Evolutionary conservation across 768 basidiomycete genomes (phyloP), one percentile per base, ranked within the genome.

Genomic region (Asterophora parasitica): DNA sequence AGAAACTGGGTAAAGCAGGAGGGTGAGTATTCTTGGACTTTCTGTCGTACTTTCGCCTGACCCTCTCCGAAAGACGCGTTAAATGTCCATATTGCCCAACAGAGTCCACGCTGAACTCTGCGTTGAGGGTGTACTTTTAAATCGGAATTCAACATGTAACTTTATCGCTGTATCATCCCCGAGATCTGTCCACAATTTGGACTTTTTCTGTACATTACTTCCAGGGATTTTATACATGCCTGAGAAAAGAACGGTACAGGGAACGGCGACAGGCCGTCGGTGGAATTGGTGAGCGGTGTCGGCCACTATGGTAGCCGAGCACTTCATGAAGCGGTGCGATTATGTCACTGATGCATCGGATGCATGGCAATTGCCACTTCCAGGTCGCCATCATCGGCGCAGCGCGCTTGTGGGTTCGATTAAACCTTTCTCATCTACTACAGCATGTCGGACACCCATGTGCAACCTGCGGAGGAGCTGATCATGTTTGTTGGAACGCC

Each of bases 31-130:
- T 16, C 49, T 6, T 43, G 44, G 48, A 30, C 30, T 31, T 26
- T 11, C 7, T 20, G 19, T 28, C 27, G 28, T 31, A 49, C 1
- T 15, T 30, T 12, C n/a, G 45, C 34, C 30, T 48, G 33, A 54
- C 17, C 27, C 46, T 55, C 31, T 34, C 4, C 44, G 40, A 28
- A 60, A 94, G 93, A 17, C 85, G 89, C 3, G 90, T 94, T 49
- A 98, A 97, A 63, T 99, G 95, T 58, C 94, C 95, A 5, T 97
- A 97, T 64, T 97, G 95, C 62, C 95, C 95, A 9, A 67, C 79
- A 9, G 94, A 96, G 64, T 88, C 88, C 4, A 66, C 63, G 35
- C 63, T 79, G 28, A 63, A 61, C 30, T 62, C 67, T 26, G 87
- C 86, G 3, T 53, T 88, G 47, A 77, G 76, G 37, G 79, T 91